phyloP scores from a whole-genome alignment of 139 green algal genomes.

The Tetraselmis striata region DNA sequence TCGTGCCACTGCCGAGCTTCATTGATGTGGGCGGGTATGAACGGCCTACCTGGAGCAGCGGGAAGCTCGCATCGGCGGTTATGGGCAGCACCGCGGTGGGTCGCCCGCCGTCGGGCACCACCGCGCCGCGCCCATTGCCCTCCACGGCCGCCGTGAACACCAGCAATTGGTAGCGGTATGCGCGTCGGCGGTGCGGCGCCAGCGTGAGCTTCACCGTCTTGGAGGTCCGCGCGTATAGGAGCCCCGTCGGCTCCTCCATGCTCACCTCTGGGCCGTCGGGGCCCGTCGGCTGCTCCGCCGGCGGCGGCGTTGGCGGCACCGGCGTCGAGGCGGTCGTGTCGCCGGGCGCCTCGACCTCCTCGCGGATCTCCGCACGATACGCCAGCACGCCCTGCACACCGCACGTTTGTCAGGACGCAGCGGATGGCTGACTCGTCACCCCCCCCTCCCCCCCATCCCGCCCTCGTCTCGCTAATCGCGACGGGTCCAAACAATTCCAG shows the following conservation, averaged over 20 bases:
- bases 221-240: constrained; percentile 8
- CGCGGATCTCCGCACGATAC: neutral
- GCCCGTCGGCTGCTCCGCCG: neutral
- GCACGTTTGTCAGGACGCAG: no score
- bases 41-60: constrained; percentile 36
- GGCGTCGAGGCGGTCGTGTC: neutral
- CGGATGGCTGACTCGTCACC: no score
- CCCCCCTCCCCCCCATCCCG: no score
- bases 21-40: no score
- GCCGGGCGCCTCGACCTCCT: neutral
- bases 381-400: neutral
- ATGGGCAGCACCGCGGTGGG: constrained; percentile 8
- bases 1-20: no score
- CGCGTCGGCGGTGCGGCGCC: neutral
- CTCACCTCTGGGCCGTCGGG: constrained; percentile 8
- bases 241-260: constrained; percentile 1
- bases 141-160: neutral
- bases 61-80: constrained; percentile 29
- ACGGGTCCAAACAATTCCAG: no score
- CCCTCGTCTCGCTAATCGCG: no score
- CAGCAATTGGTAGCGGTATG: constrained; percentile 1
- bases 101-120: neutral
- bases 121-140: neutral
- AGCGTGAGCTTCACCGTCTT: constrained; percentile 10
- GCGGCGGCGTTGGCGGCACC: neutral